Base-by-base conservation (phyloP, 73 alveolate species). In the Paramecium sonneborni region DNA sequence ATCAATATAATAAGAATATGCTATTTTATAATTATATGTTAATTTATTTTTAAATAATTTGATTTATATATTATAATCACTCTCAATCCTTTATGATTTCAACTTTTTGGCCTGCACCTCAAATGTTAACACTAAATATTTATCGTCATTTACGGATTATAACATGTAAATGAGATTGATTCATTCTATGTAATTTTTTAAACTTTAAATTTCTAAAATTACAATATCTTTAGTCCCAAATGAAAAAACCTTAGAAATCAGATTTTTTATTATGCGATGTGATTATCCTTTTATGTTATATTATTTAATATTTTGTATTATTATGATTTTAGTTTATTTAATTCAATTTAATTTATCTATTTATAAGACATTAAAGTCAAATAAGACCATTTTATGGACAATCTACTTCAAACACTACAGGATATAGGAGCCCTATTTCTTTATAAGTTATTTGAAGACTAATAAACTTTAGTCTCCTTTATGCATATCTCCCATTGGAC, bases 401-500 rank as follows among this genome's bases (percentile, higher is more conserved):
- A 74, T 34, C 3, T 74, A 62, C 11, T 74, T 74, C 24, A n/a
- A n/a, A n/a, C n/a, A n/a, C n/a, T n/a, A 86, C 68, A 28, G 93
- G 68, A 37, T 88, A 86, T 11, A 86, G 62, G 32, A 86, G 62
- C 6, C 93, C 88, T 30, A 48, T 58, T 52, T 86, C 93, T 62
- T 86, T 86, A 38, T 76, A 86, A 86, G 23, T 76, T 20, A 88
- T 23, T 10, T 86, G 79, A 52, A 86, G 85, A 37, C 93, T 62
- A 38, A 86, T 68, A 58, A 67, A 62, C n/a, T 86, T 76, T 86
- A 58, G 24, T 86, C 93, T 46, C 93, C 93, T 35, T 86, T 87
- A 30, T 86, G 93, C 34, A 86, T 68, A 9, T 86, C 86, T 20
- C 93, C 93, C 11, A 35, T 30, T n/a, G 93, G 72, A 24, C 93